Base-by-base conservation (phyloP, 495 filamentous ascomycete species). In the Tuber umbilicatum region DNA sequence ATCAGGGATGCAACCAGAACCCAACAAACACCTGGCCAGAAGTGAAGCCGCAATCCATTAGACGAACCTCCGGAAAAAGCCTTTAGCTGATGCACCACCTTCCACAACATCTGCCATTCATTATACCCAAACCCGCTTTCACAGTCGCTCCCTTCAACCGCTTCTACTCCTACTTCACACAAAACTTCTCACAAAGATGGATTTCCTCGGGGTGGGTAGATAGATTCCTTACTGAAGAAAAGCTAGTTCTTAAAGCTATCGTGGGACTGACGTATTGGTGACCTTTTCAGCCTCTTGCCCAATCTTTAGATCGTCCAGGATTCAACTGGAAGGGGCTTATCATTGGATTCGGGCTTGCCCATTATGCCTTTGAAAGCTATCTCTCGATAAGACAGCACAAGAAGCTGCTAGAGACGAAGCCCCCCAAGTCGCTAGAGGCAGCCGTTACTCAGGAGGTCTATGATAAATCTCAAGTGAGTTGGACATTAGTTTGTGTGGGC, bases 291-390 rank as follows among this genome's bases (percentile, higher is more conserved):
- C 91, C 92, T 86, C 89, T 98, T 74, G 92, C 93, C 79, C 88
- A 89, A 84, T 88, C 90, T 82, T 90, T 98, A 69, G 96, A 99
- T 86, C 89, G 92, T 79, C 94, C 95, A 72, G 86, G 91, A 78
- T 95, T 98, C 85, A 94, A 96, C 72, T 99, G 95, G 95, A 99
- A 98, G 90, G 90, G 88, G 82, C 89, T 99, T 74, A 93, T 99
- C 80, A 89, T 97, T 73, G 92, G 93, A 73, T 98, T 99, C 85
- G 94, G 93, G 17, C 76, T 97, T 75, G 91, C 89, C 68, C 93
- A 99, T 82, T 97, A 91, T 82, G 82, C 92, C 69, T 90, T 99
- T 78, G 95, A 98, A 81, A 89, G 90, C 71, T 91, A 93, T 82
- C 88, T 99, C 5, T 92, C 91, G 27, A 84, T 91, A 68, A 92